Evolutionary conservation across 139 green algal species (phyloP).

Genomic region (Micractinium sp.): DNA sequence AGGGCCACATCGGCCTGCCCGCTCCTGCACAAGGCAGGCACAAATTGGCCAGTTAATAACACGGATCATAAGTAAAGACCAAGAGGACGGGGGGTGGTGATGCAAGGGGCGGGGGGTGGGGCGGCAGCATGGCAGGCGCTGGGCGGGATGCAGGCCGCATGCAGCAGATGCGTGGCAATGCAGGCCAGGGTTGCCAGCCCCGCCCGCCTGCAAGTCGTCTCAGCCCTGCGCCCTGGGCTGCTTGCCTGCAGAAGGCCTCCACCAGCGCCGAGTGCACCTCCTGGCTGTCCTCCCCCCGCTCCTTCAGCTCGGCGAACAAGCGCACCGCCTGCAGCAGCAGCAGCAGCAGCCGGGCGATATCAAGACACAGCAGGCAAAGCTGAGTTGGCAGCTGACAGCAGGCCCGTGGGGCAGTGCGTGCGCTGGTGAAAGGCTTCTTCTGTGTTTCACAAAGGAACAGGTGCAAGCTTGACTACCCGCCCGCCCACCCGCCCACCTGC

Average conservation of each 20-base stretch:
- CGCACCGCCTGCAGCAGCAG: neutral
- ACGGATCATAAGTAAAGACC: no score
- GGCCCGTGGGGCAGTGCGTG: no score
- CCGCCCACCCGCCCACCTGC: neutral
- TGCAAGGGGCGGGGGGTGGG: neutral
- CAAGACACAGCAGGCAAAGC: neutral
- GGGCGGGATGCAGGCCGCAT: neutral
- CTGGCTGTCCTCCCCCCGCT: slow-evolving; percentile 17
- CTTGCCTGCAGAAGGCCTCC: slow-evolving; percentile 74
- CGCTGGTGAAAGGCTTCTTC: no score
- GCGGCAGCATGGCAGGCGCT: neutral
- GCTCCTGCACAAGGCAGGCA: neutral
- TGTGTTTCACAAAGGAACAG: no score
- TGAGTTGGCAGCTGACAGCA: neutral
- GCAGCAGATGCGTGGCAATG: neutral
- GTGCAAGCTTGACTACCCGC: no score
- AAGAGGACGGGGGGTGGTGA: no score
- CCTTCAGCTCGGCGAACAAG: slow-evolving; percentile 21
- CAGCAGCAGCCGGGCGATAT: no score
- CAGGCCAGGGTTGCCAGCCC: neutral
- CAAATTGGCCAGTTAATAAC: no score
- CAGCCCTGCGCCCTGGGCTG: neutral
- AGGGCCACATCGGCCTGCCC: slow-evolving; percentile 18
- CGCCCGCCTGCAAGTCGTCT: no score
- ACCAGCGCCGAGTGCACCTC: slow-evolving; percentile 81